Percentiles rank a stretch among this genome's conserved stretches.
Conservation (phyloP, 2,329 filamentous ascomycete genomes). For the Fusarium tupiense region DNA sequence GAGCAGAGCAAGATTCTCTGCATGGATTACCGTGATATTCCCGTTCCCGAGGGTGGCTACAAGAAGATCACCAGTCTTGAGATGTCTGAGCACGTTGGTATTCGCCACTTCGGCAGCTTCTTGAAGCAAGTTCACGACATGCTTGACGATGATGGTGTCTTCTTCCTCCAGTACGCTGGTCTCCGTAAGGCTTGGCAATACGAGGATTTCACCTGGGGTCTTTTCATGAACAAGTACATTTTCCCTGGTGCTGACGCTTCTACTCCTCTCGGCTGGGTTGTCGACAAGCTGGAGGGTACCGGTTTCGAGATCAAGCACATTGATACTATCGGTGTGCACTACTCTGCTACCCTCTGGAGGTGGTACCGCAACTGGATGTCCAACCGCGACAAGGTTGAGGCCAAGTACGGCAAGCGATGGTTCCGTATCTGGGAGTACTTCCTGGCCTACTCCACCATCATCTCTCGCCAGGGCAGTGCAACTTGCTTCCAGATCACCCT, state of each 20-base stretch:
- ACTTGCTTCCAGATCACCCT: constrained; percentile 90
- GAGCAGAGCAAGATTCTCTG: constrained; percentile 92
- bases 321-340: constrained; percentile 96
- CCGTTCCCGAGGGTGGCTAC: constrained; percentile 74
- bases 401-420: constrained; percentile 96
- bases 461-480: constrained; percentile 84
- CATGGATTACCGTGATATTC: constrained; percentile 97
- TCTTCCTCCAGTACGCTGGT: constrained; percentile 96
- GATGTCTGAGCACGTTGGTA: constrained; percentile 98
- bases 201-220: constrained; percentile 96
- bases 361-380: constrained; percentile 99
- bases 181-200: constrained; percentile 97
- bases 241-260: constrained; percentile 98
- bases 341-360: constrained; percentile 94
- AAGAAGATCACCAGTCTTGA: constrained; percentile 97
- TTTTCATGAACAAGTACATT: constrained; percentile 99
- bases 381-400: constrained; percentile 90
- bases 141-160: constrained; percentile 94
- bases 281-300: constrained; percentile 82
- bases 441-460: constrained; percentile 86
- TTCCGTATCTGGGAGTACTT: constrained; percentile 97
- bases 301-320: constrained; percentile 82
- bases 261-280: constrained; percentile 88
- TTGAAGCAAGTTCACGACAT: constrained; percentile 90
- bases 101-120: constrained; percentile 86